phyloP scores from a whole-genome alignment of 2,329 filamentous ascomycete species.

The Fonsecaea erecta region DNA sequence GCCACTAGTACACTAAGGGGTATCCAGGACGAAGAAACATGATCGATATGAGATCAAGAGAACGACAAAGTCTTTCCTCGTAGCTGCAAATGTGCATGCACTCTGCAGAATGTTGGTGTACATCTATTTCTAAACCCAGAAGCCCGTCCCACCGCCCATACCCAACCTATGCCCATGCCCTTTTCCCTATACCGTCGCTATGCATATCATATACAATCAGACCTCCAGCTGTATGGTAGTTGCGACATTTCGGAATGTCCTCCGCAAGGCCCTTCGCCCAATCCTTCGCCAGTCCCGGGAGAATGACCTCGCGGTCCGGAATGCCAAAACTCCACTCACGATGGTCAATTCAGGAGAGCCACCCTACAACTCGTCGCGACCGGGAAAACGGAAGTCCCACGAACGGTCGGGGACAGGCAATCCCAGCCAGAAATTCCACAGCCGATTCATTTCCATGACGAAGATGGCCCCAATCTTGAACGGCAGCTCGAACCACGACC shows the following conservation, averaged over 20 bases:
- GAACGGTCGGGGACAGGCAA: constrained; percentile 60
- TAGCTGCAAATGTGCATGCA: not conserved
- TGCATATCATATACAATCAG: constrained; percentile 6
- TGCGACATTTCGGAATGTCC: not conserved
- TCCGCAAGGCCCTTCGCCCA: too few relatives aligned
- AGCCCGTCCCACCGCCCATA: not conserved
- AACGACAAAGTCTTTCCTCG: not conserved
- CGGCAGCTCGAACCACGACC: constrained; percentile 72
- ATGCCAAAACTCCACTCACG: not conserved
- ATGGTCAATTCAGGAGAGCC: not conserved
- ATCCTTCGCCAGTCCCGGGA: not conserved
- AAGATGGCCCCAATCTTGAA: constrained; percentile 65
- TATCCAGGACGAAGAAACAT: not conserved
- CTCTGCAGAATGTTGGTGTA: not conserved
- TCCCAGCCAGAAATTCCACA: constrained; percentile 69
- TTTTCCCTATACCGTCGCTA: constrained; percentile 23
- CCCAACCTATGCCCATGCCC: not conserved
- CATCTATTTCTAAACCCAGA: not conserved
- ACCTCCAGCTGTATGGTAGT: constrained; percentile 3
- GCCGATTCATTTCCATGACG: constrained; percentile 57
- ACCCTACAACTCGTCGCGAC: constrained; percentile 50
- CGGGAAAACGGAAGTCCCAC: constrained; percentile 59
- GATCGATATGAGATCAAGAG: not conserved
- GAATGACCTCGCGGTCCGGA: not conserved
- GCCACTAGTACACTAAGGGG: too few relatives aligned